These are phyloP conservation scores for Coemansia nantahalensis DNA, from an alignment of 192 early-diverging fungal species.

Conservation along the genomic window DNA sequence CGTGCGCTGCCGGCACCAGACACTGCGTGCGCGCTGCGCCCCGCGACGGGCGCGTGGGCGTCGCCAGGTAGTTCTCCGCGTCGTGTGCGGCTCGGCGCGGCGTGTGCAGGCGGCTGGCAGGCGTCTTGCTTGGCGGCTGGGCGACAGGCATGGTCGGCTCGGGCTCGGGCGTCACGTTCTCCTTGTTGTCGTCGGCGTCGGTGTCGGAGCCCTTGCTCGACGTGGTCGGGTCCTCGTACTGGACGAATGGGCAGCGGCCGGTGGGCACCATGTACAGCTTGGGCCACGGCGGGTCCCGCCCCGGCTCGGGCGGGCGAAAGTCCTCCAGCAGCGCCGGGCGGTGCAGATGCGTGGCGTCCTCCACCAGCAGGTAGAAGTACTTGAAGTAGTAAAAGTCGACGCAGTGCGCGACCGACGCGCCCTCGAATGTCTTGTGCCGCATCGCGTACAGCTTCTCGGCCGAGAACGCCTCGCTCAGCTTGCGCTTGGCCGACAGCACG, in stretches of 20 bases:
- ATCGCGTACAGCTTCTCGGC: constrained; percentile 45
- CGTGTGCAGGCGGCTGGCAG: constrained; percentile 29
- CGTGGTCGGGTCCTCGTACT: constrained; percentile 53
- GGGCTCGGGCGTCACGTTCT: constrained; percentile 49
- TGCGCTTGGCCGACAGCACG: constrained; percentile 49
- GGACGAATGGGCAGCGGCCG: constrained; percentile 55
- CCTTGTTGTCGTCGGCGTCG: constrained; percentile 44
- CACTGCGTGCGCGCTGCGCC: too few relatives aligned
- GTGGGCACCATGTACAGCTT: constrained; percentile 55
- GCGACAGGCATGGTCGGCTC: constrained; percentile 32
- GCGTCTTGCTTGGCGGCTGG: constrained; percentile 42
- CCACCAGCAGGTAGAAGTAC: constrained; percentile 49
- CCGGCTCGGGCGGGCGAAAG: constrained; percentile 41
- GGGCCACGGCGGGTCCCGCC: constrained; percentile 52
- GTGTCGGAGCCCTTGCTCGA: constrained; percentile 53
- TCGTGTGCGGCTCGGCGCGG: constrained; percentile 16
- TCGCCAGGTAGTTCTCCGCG: too few relatives aligned
- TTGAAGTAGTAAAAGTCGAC: constrained; percentile 54
- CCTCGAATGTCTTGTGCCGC: constrained; percentile 45
- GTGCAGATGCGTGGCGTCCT: constrained; percentile 44
- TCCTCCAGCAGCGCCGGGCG: constrained; percentile 52
- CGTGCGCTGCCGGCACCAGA: background rate
- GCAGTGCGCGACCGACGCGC: constrained; percentile 32
- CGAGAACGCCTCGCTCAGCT: constrained; percentile 48
- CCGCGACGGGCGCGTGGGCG: too few relatives aligned